phyloP scores from a whole-genome alignment of 768 basidiomycete genomes.

The Chiua virens region DNA sequence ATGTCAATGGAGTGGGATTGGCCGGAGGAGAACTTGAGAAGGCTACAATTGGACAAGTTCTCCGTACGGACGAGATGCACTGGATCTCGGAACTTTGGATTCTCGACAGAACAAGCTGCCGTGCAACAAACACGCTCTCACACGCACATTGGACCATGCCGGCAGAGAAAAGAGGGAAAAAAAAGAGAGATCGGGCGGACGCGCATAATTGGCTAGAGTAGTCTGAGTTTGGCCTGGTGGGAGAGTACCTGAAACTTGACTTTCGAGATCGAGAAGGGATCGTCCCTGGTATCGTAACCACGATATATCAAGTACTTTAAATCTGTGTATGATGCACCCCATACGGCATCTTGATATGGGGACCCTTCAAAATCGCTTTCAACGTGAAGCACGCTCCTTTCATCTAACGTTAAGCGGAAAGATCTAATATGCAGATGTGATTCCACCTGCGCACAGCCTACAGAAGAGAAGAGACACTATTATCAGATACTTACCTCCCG shows the following conservation, averaged over 20 bases:
- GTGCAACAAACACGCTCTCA: constrained; percentile 10
- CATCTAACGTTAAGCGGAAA: constrained; percentile 39
- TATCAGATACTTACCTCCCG: not conserved
- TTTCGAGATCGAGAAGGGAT: constrained; percentile 38
- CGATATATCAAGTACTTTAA: constrained; percentile 34
- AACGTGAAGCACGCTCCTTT: constrained; percentile 31
- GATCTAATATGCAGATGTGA: constrained; percentile 33
- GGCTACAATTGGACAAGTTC: constrained; percentile 23
- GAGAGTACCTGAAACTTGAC: constrained; percentile 37
- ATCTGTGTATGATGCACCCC: constrained; percentile 34
- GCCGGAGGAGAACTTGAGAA: constrained; percentile 28
- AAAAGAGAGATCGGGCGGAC: constrained; percentile 24
- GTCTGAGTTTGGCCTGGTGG: constrained; percentile 24
- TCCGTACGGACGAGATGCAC: constrained; percentile 20
- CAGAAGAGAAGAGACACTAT: constrained; percentile 11
- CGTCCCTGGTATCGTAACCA: constrained; percentile 37
- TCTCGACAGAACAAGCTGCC: constrained; percentile 8
- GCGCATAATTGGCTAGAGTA: constrained; percentile 24
- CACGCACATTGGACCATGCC: constrained; percentile 21
- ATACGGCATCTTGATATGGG: constrained; percentile 36
- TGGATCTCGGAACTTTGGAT: constrained; percentile 26
- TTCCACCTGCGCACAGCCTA: constrained; percentile 27
- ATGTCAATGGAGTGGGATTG: constrained; percentile 32
- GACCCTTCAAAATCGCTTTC: constrained; percentile 23
- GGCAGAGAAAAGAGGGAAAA: constrained; percentile 17